These are phyloP conservation scores for Albatrellus sp. DNA, from an alignment of 1,284 basidiomycete species.

Conservation along the genomic window DNA sequence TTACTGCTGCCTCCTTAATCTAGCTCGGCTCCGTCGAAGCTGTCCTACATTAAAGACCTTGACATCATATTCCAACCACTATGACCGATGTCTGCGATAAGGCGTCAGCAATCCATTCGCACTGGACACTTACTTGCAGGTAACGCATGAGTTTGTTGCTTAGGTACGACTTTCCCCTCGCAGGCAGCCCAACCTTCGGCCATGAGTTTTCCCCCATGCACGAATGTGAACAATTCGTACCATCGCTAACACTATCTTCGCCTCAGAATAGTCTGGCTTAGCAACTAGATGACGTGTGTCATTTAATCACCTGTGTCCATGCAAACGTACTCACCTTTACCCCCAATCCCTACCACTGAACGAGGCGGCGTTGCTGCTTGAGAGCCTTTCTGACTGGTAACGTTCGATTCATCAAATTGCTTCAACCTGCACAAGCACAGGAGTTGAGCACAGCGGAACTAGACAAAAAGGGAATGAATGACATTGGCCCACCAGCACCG, in stretches of 20 bases:
- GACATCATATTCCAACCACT: conserved; percentile 99
- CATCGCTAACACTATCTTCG: conserved; percentile 98
- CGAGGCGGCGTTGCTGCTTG: conserved; percentile 62
- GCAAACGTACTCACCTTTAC: conserved; percentile 38
- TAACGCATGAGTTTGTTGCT: conserved; percentile 80
- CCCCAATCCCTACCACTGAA: conserved; percentile 72
- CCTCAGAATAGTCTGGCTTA: conserved; percentile 96
- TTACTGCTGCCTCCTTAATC: conserved; percentile 62
- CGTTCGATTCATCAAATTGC: conserved; percentile 64
- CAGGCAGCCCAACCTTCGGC: conserved; percentile 63
- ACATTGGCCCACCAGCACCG: conserved; percentile 27
- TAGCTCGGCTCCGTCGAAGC: conserved; percentile 79
- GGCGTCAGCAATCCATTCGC: conserved; percentile 1
- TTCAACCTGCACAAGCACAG: conserved; percentile 41
- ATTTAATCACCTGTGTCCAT: background rate
- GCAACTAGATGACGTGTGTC: conserved; percentile 41
- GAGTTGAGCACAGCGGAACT: background rate
- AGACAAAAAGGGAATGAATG: background rate
- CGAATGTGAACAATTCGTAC: conserved; percentile 34
- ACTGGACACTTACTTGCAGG: conserved; percentile 40
- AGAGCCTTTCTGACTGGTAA: conserved; percentile 53
- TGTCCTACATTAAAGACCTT: conserved; percentile 99
- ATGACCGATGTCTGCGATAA: background rate
- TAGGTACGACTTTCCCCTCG: conserved; percentile 76
- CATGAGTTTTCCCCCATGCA: conserved; percentile 9